Base-by-base conservation (phyloP, 1,139 yeast genomes). In the Yamadazyma dendronema region DNA sequence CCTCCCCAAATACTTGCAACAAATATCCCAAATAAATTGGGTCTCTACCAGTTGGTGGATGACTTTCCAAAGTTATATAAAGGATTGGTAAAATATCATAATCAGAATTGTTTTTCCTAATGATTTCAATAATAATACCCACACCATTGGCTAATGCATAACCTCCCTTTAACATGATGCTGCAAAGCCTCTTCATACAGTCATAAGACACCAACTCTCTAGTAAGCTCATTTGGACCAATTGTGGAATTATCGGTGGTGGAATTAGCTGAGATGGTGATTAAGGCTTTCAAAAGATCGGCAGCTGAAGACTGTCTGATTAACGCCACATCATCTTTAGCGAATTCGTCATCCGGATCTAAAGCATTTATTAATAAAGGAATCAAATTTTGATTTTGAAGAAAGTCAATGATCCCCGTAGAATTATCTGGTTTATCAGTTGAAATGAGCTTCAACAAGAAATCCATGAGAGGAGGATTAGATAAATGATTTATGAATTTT, bases 171-270 rank as follows among this genome's bases (percentile, higher is more conserved):
- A 90, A 71, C 98, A 94, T 94, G 49, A 85, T 76, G n/a, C 76
- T 61, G 36, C 94, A 86, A 34, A 92, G 67, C 40, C 72, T 67
- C 47, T 81, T 71, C 67, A 88, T 81, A 40, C 79, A 78, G 34
- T 81, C 83, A 36, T 86, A 78, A 2, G 71, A 64, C 9, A 90
- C 97, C 38, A 92, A 72, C 57, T 92, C 92, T 46, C 99, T 73
- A 4, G 96, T 88, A 36, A 92, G 72, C 59, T 92, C 97, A 59
- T 92, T 92, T 7, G 98, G 97, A 1, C 99, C 98, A 49, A 92
- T 89, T 4, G 95, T 86, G 13, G 95, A 84, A 51, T 84, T 86
- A 52, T 79, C 84, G 5, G 82, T 74, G 48, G 90, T 86, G 23
- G 94, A 84, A 56, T 92, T 92, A 27, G 77, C 77, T 3, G 72